Evolutionary conservation across 257 asterid genomes (phyloP), one percentile per base, ranked within the genome.

Genomic region (Solanum gracilifrons): DNA sequence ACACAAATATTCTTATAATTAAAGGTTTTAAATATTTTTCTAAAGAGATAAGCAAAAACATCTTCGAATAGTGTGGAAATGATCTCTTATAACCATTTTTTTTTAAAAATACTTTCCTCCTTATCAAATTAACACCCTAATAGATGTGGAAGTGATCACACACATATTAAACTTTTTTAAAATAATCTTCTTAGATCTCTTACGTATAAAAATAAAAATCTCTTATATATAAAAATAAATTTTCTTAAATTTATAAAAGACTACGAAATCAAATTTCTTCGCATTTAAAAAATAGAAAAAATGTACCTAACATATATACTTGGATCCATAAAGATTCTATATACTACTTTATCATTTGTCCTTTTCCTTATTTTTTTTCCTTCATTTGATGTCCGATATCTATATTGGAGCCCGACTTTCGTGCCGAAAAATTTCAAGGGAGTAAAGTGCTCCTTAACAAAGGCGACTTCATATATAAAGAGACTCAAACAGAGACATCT

Each of bases 391-490:
- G 4, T 55, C 0, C 4, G 25, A 3, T 55, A 55, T 20, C 0
- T 20, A 55, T 55, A 55, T 55, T 55, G 0, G 11, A 55, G 0
- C 1, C 2, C 1, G 0, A 20, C 1, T 55, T 55, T 18, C 1
- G 0, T 18, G 2, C 3, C 25, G 0, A 0, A 55, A 55, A 55
- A 7, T 20, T 7, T 0, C 2, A 18, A 7, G 11, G 4, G 0
- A 55, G 9, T 20, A 7, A 55, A 7, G 23, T 20, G 4, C 5
- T 18, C 4, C n/a, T 18, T 2, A 20, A 55, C 25, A 55, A 55
- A 55, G 2, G 2, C 0, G 1, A 55, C 2, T 55, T 20, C n/a
- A 55, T 55, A 55, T 2, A 0, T 55, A 20, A 1, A 0, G 1
- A 7, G 1, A 20, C 25, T 55, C 25, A 7, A 55, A 55, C 4